Evolutionary conservation across 257 asterid species (phyloP), one percentile per base, ranked within the genome.

Genomic region (Nicotiana attenuata): DNA sequence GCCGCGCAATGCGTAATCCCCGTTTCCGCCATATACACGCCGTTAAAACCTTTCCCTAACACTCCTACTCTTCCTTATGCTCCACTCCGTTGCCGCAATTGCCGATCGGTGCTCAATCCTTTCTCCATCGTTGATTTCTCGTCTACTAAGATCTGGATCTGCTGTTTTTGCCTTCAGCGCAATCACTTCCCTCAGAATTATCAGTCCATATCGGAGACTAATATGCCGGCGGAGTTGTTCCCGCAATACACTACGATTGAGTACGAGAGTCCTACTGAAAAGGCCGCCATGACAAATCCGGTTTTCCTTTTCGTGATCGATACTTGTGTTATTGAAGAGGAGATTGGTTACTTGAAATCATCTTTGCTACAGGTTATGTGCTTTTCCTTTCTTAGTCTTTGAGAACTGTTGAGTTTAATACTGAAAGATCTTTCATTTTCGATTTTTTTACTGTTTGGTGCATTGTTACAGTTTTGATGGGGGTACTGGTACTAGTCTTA

Each of bases 101-200:
- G 98, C 93, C 97, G 98, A 89, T 94, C 99, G 79, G 96, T 92
- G 47, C 87, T 96, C 87, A 96, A 92, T 83, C 98, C 98, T 5
- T 96, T 94, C 90, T 88, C 95, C 22, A 92, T 94, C 77, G 97
- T 96, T 10, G 99, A 94, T 88, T 96, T 90, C 92, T 89, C 98
- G 81, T 89, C 96, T 83, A 90, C 87, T 82, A 96, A 94, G 93
- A 87, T 92, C 79, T 96, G 99, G 98, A 94, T 92, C 94, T 96
- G 99, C 90, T 88, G 93, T 88, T 96, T 96, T 86, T 94, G 98
- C 82, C 91, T 91, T 77, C 92, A 90, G 52, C 90, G 99, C 35
- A 96, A 96, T 81, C 94, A 89, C 85, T 96, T 96, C 69, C 99
- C 98, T 67, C 91, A 88, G 60, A 93, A 92, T 81, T 96, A 94